Base-by-base conservation (phyloP, 2,329 filamentous ascomycete genomes). In the Paramyrothecium roridum region DNA sequence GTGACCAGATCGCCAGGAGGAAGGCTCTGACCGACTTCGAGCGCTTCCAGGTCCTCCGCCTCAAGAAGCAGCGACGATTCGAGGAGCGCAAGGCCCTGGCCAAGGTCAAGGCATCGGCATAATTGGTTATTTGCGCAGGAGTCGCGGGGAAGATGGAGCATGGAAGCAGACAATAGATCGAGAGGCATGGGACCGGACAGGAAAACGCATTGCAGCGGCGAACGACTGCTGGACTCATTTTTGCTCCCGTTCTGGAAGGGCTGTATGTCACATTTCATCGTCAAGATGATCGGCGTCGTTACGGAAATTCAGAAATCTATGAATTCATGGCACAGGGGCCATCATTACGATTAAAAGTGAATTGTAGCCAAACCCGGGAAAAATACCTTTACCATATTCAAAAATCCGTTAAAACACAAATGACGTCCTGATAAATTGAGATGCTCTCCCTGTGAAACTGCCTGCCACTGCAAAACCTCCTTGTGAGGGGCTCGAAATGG, bases 61-160 rank as follows among this genome's bases (percentile, higher is more conserved):
- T 98, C 81, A 96, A 93, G 89, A 99, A 99, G 88, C 93, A 97
- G 89, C 91, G 93, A 78, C 90, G 93, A 77, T 98, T 96, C 82
- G 93, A 97, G 85, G 89, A 96, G 80, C 89, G 89, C 82, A 98
- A 97, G 89, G 88, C 91, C 72, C 84, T 96, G 75, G 91, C 92
- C 76, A 96, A 96, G 87, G 82, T 96, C 80, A 90, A 89, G 83
- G 88, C 89, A 70, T 81, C 88, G 70, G 88, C 89, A 77, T 91
- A 89, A 80, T 63, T 61, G 52, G 65, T 63, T 60, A 74, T 76
- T 72, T 62, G 59, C 62, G 63, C 56, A 56, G 65, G 66, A 64
- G 59, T 62, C 57, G 57, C 54, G 52, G 57, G 56, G 54, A 63
- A 60, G 73, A 63, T 61, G 65, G 63, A 65, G 64, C 64, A 64